Base-by-base conservation (phyloP, 2,329 filamentous ascomycete species). In the Penicillium sp. region DNA sequence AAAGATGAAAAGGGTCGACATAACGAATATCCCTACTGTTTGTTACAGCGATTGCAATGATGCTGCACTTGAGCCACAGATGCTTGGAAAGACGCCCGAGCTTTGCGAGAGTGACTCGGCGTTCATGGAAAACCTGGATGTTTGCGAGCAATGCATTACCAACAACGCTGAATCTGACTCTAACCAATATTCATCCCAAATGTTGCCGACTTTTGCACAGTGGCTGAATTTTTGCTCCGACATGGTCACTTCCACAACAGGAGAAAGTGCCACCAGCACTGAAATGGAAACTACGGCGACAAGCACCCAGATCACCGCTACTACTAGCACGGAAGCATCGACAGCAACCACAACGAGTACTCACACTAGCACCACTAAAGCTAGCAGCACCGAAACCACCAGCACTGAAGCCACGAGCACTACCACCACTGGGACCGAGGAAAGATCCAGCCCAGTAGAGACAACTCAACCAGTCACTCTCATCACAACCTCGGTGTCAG, bases 191-290 rank as follows among this genome's bases (percentile, higher is more conserved):
- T 57, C 61, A 7, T 40, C 56, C 10, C 50, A 4, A 9, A 31
- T 63, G 24, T 11, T 61, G 43, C 60, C 61, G 1, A 45, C 61
- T 1, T 62, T 63, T 42, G 50, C 53, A 26, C 60, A 61, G 24
- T 63, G 47, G 40, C 42, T 63, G 45, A 57, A 61, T 32, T 63
- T 31, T 18, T 63, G 61, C 26, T 56, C 52, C 24, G 60, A 57
- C 32, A 22, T 38, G 47, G 32, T 38, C n/a, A 48, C 39, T 9
- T 50, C 54, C 0, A 61, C 48, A 8, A 56, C 49, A 24, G 14
- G 5, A 5, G 11, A 24, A 34, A 44, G 45, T 20, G 11, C 39
- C 10, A 38, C 46, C 2, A 57, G 35, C n/a, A 58, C 44, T 20
- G 29, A 24, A 4, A 24, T 39, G 11, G 35, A 40, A 8, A 37